Evolutionary conservation across 257 asterid genomes (phyloP), one percentile per base, ranked within the genome.

Genomic region (Primulina huaijiensis): DNA sequence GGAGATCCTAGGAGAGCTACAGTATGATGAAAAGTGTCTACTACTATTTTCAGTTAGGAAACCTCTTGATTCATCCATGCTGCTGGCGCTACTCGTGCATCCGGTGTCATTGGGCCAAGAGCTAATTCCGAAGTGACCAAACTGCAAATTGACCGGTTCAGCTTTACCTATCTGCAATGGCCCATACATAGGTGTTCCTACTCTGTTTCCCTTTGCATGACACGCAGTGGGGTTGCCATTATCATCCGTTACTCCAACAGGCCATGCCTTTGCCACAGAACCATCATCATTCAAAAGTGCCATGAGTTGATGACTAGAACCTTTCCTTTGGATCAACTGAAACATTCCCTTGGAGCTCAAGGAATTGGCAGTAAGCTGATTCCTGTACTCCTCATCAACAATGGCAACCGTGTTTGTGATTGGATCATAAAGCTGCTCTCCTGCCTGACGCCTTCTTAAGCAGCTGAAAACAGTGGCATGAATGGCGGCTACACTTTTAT

Each of bases 181-280:
- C 43, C 96, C 97, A 67, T 90, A 90, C 88, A 89, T 74, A 34
- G 95, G 92, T 7, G 80, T 78, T 57, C 96, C 94, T 30, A 82
- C 68, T 50, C 90, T 85, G 25, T 69, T 86, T 78, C 75, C 69
- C 17, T 27, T 31, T 25, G 71, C 76, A 73, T 64, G 77, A 37
- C 81, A 88, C 65, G 67, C 57, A 59, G 64, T 63, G 16, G 91
- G 82, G 72, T 67, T 82, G 0, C 90, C 95, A 62, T 78, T 82
- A 58, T 55, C 72, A 76, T 80, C 89, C n/a, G 82, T 33, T 0
- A 81, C 75, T 72, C 89, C 86, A 64, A 94, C 86, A 57, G 99
- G 99, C 99, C 99, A 94, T 8, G 97, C 97, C 86, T 86, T 94
- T 0, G 97, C 97, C 79, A 94, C 99, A 60, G 97, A 89, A 56